Conservation (phyloP, 169 alveolate species). For the Plasmodium vivax region DNA sequence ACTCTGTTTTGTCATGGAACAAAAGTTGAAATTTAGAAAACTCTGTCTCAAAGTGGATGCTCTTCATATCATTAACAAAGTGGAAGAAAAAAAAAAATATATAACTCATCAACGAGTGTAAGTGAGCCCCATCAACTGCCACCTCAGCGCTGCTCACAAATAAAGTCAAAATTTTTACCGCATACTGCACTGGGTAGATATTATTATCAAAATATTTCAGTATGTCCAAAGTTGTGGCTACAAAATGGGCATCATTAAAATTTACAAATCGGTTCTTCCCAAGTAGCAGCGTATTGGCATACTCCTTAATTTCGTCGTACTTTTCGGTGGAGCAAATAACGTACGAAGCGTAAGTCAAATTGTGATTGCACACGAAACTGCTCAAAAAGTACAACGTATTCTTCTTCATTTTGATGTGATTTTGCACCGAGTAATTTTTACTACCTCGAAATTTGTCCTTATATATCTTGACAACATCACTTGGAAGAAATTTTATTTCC, state of each 20-base stretch:
- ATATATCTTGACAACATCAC: slow-evolving; percentile 6
- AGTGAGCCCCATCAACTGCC: neutral
- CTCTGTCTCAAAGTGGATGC: slow-evolving; percentile 5
- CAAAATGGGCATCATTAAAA: slow-evolving; percentile 26
- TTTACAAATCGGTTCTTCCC: slow-evolving; percentile 37
- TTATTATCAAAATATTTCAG: slow-evolving; percentile 56
- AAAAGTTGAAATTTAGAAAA: neutral
- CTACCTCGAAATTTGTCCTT: slow-evolving; percentile 15
- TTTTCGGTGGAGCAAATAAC: slow-evolving; percentile 50
- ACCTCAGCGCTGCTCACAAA: slow-evolving; percentile 18
- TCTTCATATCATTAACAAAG: neutral
- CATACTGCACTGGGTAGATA: slow-evolving; percentile 26
- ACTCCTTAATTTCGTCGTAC: slow-evolving; percentile 52
- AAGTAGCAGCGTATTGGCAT: slow-evolving; percentile 32
- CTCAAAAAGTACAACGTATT: slow-evolving; percentile 51
- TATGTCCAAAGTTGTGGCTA: slow-evolving; percentile 21
- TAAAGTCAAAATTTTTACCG: slow-evolving; percentile 8
- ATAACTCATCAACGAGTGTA: slow-evolving; percentile 4
- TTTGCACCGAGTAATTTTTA: slow-evolving; percentile 21
- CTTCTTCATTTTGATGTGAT: slow-evolving; percentile 70
- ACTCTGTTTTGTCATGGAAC: slow-evolving; percentile 30
- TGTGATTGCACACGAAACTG: slow-evolving; percentile 15
- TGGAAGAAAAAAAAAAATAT: slow-evolving; percentile 34
- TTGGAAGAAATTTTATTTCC: slow-evolving; percentile 28
- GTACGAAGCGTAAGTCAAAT: slow-evolving; percentile 38